Base-by-base conservation (phyloP, 768 basidiomycete genomes). In the Termitomyces sp. region DNA sequence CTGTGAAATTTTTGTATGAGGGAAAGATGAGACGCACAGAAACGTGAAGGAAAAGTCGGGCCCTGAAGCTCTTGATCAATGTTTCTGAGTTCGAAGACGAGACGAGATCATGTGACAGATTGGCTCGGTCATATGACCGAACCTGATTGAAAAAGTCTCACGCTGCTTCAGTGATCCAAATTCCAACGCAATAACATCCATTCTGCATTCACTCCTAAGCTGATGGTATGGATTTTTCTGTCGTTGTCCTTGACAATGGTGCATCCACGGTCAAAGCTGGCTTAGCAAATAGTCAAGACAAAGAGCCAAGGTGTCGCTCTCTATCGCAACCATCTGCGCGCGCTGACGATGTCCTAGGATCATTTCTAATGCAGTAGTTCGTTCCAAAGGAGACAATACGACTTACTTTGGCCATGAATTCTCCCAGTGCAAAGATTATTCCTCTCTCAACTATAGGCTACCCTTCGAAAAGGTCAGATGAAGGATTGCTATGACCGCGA, bases 351-450 rank as follows among this genome's bases (percentile, higher is more conserved):
- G 22, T 40, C 35, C 37, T 32, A 93, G 90, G 63, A 71, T 88
- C 22, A 79, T 91, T 35, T 77, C 84, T 19, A 98, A 98, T 67
- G 88, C 90, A 19, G 82, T 95, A 56, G 81, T 89, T 45, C 81
- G 92, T 53, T 91, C 91, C 42, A 93, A 91, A 68, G 84, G 82
- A 24, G 93, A 93, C 73, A 88, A 85, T 64, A 72, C 74, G 58
- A 85, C 87, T 15, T 96, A 92, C 70, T 79, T 93, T 61, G 93
- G 90, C 2, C 91, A 95, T 65, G 91, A 98, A 66, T 72, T 95
- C 53, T 81, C 78, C 22, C 71, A 71, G 14, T 96, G 94, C 69
- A 75, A 72, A 41, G 92, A 97, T 68, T 88, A 84, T 59, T 85
- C 91, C 1, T 85, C 90, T 0, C 74, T 97, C 58, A 82, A 85